Base-by-base conservation (phyloP, 2,329 filamentous ascomycete species). In the Colletotrichum theobromicola region DNA sequence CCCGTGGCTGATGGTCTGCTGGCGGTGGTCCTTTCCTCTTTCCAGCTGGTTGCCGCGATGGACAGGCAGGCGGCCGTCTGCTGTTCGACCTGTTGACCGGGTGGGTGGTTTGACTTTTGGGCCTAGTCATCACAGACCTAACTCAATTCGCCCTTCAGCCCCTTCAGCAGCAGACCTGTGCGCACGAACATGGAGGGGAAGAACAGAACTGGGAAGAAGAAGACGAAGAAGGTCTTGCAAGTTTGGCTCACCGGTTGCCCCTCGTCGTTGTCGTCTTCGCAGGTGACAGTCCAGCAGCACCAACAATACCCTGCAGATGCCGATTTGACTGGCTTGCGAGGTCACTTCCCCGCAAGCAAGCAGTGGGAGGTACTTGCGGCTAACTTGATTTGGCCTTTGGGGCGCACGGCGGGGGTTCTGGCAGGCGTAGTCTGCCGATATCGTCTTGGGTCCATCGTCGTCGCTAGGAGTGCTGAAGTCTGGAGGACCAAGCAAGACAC, bases 341-440 rank as follows among this genome's bases (percentile, higher is more conserved):
- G 53, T 65, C 24, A 24, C 35, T 75, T 62, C 72, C 72, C 68
- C 68, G 55, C 68, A 67, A 72, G 58, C 69, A 75, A 65, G 42
- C 68, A 26, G 55, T n/a, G 50, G 21, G 21, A 46, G 57, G 35
- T 70, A 53, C 62, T 53, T 21, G 7, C 21, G 24, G 24, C 65
- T 67, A 75, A 67, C 68, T 57, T 60, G 24, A 72, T 58, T 67
- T 16, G 68, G 26, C 24, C 72, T 72, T 58, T 64, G 34, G 42
- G 62, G 46, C 62, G 62, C 34, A 62, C 67, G 62, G 72, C 62
- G 55, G 68, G 65, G 65, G 30, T 13, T 21, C 12, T 50, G 67
- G 57, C 34, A 32, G 72, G 57, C 28, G 50, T 65, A 12, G 67
- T 46, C 37, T 55, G 71, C 37, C 67, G 65, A 42, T 50, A 34